phyloP scores from a whole-genome alignment of 805 yeast species.

The Ogataea nakhonphanomensis region DNA sequence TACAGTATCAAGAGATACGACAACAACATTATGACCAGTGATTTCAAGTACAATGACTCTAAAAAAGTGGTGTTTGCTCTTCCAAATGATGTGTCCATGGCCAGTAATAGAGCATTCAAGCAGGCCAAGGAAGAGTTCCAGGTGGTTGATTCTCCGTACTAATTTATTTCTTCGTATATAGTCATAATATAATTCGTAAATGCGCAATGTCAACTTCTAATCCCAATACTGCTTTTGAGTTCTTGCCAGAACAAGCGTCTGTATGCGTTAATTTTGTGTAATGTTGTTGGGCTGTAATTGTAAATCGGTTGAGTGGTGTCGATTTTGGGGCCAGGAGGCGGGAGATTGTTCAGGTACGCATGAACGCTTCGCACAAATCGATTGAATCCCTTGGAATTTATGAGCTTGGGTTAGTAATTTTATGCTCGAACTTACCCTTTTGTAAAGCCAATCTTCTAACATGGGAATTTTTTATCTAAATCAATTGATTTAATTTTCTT shows the following conservation, averaged over 20 bases:
- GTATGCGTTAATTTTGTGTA: conserved; percentile 60
- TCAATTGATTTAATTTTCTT: too few relatives aligned
- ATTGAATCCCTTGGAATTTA: conserved; percentile 58
- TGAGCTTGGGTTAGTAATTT: conserved; percentile 32
- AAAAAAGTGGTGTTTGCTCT: conserved; percentile 69
- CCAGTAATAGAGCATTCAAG: conserved; percentile 55
- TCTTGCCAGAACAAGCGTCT: conserved; percentile 59
- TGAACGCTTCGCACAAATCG: conserved; percentile 60
- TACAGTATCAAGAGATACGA: conserved; percentile 64
- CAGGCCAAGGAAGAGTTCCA: conserved; percentile 40
- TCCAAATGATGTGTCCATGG: conserved; percentile 73
- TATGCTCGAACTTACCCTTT: conserved; percentile 19
- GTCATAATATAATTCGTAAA: conserved; percentile 3
- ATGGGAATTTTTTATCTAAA: conserved; percentile 4
- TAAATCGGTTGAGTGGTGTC: conserved; percentile 13
- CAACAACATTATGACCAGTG: conserved; percentile 66
- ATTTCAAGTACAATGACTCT: conserved; percentile 72
- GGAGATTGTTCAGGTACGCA: conserved; percentile 59
- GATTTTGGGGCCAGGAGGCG: conserved; percentile 35
- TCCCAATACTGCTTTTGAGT: conserved; percentile 49
- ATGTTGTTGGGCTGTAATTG: conserved; percentile 42
- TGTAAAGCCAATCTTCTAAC: conserved; percentile 48
- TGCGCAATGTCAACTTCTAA: conserved; percentile 29
- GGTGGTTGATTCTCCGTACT: conserved; percentile 30
- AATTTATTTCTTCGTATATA: conserved; percentile 2